Evolutionary conservation across 768 basidiomycete genomes (phyloP).

Genomic region (Holtermanniella nyarrowii): DNA sequence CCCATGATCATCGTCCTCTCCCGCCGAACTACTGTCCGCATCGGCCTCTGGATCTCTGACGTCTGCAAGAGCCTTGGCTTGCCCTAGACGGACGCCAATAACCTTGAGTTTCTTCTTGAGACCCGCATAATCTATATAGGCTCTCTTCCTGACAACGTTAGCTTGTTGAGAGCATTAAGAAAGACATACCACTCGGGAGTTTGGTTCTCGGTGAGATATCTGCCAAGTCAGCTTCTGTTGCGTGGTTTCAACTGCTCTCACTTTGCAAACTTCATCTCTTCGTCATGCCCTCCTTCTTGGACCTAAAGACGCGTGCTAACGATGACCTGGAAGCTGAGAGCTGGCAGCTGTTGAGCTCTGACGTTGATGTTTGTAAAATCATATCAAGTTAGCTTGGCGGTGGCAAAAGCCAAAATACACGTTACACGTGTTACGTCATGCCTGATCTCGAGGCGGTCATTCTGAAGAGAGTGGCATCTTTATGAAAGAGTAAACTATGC

Average conservation of each 20-base stretch:
- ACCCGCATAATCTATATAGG: slow-evolving; percentile 40
- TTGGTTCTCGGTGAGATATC: slow-evolving; percentile 32
- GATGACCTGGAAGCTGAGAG: too few species aligned
- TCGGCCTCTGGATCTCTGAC: slow-evolving; percentile 62
- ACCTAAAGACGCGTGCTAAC: too few species aligned
- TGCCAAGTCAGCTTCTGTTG: slow-evolving; percentile 8
- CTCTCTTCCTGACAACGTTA: slow-evolving; percentile 18
- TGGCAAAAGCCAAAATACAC: too few species aligned
- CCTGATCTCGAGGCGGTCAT: too few species aligned
- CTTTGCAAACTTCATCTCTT: slow-evolving; percentile 36
- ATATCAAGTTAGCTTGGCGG: too few species aligned
- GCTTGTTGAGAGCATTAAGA: not conserved
- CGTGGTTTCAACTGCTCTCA: slow-evolving; percentile 3
- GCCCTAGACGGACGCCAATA: slow-evolving; percentile 20
- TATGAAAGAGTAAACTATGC: too few species aligned
- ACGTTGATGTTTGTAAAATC: too few species aligned
- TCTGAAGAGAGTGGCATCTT: too few species aligned
- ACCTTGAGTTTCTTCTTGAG: slow-evolving; percentile 40
- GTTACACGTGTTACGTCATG: too few species aligned
- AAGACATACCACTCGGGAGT: slow-evolving; percentile 36
- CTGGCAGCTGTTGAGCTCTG: too few species aligned
- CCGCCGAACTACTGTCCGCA: slow-evolving; percentile 62
- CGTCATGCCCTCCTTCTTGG: too few species aligned
- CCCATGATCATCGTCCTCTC: slow-evolving; percentile 48
- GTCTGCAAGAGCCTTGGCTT: slow-evolving; percentile 2